Evolutionary conservation across 257 asterid species (phyloP).

Genomic region (Ajuga chamaepitys): DNA sequence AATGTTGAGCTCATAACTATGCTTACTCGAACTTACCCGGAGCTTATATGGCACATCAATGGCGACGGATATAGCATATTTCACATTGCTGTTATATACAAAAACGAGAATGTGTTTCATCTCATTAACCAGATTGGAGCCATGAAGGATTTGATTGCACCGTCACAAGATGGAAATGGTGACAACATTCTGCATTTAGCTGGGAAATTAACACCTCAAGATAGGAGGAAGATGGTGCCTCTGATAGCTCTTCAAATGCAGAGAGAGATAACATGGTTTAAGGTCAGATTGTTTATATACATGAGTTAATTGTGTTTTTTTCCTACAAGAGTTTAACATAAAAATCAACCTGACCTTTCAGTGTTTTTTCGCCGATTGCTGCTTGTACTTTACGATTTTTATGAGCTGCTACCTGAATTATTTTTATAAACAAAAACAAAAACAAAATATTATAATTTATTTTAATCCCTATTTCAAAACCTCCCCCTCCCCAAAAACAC

Average conservation of each 20-base stretch:
- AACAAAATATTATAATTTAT: too few relatives aligned
- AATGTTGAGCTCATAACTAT: conserved; percentile 11
- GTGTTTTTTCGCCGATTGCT: too few relatives aligned
- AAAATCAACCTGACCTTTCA: too few relatives aligned
- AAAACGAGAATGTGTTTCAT: neutral
- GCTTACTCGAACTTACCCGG: conserved; percentile 7
- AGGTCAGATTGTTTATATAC: too few relatives aligned
- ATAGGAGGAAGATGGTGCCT: neutral
- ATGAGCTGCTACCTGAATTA: too few relatives aligned
- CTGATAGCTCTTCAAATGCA: neutral
- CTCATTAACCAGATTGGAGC: neutral
- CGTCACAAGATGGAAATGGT: neutral
- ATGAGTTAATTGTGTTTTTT: too few relatives aligned
- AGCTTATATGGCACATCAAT: conserved; percentile 3
- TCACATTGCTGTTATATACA: conserved; percentile 2
- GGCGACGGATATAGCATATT: neutral
- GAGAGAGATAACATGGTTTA: neutral
- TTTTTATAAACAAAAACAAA: too few relatives aligned
- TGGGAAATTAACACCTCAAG: neutral
- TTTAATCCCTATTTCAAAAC: too few relatives aligned
- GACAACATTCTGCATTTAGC: neutral
- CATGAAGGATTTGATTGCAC: neutral
- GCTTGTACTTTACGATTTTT: too few relatives aligned
- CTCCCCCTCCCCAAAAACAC: too few relatives aligned
- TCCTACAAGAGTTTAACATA: too few relatives aligned